Percentiles rank a stretch among this genome's conserved stretches.
These are phyloP conservation scores for Candida namnaoensis DNA, from an alignment of 805 yeast species.

Conservation along the genomic window DNA sequence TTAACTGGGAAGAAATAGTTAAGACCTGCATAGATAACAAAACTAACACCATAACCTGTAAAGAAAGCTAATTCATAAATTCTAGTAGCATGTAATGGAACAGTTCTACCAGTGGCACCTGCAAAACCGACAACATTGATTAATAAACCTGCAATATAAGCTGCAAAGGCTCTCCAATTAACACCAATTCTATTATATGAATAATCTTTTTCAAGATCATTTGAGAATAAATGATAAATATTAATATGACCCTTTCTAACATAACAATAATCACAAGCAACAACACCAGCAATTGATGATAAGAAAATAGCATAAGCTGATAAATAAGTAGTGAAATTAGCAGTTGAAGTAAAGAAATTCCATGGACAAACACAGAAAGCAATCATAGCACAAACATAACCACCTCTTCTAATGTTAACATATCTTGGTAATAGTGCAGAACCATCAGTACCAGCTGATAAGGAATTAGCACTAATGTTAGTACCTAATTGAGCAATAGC, in stretches of 20 bases:
- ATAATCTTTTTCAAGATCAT: conserved; percentile 32
- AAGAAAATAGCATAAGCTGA: conserved; percentile 72
- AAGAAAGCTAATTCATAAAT: conserved; percentile 66
- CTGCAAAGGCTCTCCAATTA: conserved; percentile 74
- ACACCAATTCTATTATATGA: conserved; percentile 50
- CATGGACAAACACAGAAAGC: conserved; percentile 76
- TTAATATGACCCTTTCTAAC: conserved; percentile 60
- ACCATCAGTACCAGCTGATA: conserved; percentile 68
- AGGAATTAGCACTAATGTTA: conserved; percentile 63
- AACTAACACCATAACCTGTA: conserved; percentile 57
- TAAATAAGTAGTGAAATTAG: conserved; percentile 64
- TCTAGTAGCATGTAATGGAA: conserved; percentile 73
- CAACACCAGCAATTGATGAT: conserved; percentile 69
- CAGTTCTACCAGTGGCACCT: conserved; percentile 62
- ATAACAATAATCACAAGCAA: conserved; percentile 54
- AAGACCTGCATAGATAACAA: conserved; percentile 39
- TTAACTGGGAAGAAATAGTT: conserved; percentile 40
- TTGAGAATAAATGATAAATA: conserved; percentile 51
- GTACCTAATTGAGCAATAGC: conserved; percentile 74
- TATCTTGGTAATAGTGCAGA: conserved; percentile 56
- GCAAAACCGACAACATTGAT: conserved; percentile 81
- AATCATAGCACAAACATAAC: conserved; percentile 64
- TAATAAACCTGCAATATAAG: conserved; percentile 65
- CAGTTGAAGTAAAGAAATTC: conserved; percentile 60
- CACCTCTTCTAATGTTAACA: conserved; percentile 73